Base-by-base conservation (phyloP, 345 rosid genomes). In the Salix exigua region DNA sequence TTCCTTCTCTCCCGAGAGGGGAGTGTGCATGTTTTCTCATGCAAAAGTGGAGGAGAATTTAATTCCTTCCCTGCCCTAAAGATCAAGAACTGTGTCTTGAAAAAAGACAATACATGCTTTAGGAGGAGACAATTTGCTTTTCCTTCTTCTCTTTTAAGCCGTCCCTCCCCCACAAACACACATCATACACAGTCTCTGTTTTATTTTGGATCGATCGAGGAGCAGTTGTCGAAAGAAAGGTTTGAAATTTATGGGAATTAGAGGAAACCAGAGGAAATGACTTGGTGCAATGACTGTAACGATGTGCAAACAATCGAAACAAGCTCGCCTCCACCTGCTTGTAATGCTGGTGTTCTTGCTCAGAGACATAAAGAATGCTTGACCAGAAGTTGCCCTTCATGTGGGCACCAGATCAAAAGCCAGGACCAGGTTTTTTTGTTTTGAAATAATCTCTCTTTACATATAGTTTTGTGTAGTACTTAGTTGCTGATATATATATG, bases 281-380 rank as follows among this genome's bases (percentile, higher is more conserved):
- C 97, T 83, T 91, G 99, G 99, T 90, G 99, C 86, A 92, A 86
- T 82, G 93, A 92, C 85, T 87, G 92, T 79, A 88, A 73, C 69
- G 89, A 87, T 83, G 92, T 88, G 71, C 91, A 89, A 68, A 88
- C 88, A 16, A 80, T 89, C 68, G 87, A 90, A 68, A 88, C 79
- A 85, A 84, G 79, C 77, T 70, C 86, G n/a, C 80, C 87, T 2
- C 73, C 88, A 7, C 69, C 86, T 35, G 37, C 37, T 50, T 61
- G 85, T 23, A 76, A 38, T 37, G 35, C 55, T 16, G 53, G 1
- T 78, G 71, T 26, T 60, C 71, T 66, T 64, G 71, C 79, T 76
- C 81, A 87, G 30, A 83, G 72, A 61, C 76, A 81, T 42, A 77
- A 82, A 79, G 81, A 73, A 60, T 78, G 77, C 70, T 71, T 88